Evolutionary conservation across 2,329 filamentous ascomycete species (phyloP).

Genomic region (Pyrenophora teres): DNA sequence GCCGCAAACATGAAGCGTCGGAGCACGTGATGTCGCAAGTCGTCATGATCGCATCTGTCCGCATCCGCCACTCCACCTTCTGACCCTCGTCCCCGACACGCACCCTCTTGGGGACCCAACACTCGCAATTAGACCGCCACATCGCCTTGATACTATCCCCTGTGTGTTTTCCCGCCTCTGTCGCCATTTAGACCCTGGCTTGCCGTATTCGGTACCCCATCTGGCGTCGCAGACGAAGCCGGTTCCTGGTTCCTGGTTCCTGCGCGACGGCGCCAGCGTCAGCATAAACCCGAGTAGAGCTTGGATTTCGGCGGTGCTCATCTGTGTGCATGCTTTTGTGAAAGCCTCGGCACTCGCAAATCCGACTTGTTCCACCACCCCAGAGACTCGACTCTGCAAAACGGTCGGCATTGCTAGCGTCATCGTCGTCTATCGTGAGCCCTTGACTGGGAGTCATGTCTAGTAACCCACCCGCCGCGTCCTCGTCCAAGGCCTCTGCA

Average conservation of each 20-base stretch:
- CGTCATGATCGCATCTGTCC: conserved; percentile 5
- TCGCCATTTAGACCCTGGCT: conserved; percentile 3
- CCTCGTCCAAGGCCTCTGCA: conserved; percentile 49
- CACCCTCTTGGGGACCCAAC: conserved; percentile 20
- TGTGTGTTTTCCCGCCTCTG: background rate
- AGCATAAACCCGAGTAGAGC: background rate
- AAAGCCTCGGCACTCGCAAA: conserved; percentile 1
- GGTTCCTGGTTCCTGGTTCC: conserved; percentile 13
- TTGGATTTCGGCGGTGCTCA: background rate
- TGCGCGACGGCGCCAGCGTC: conserved; percentile 5
- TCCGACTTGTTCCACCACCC: conserved; percentile 1
- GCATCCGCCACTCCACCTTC: conserved; percentile 13
- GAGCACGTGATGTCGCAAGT: conserved; percentile 3
- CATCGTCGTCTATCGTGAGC: conserved; percentile 17
- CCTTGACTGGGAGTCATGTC: conserved; percentile 48
- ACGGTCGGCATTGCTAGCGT: conserved; percentile 3
- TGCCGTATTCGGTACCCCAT: background rate
- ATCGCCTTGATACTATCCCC: background rate
- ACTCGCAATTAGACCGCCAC: conserved; percentile 1
- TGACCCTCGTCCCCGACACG: conserved; percentile 14
- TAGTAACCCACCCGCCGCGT: conserved; percentile 50
- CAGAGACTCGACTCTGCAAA: background rate
- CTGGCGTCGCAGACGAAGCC: background rate
- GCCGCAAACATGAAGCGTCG: background rate
- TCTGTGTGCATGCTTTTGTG: background rate